Base-by-base conservation (phyloP, 1,284 basidiomycete genomes). In the Ustilago vetiveriae region DNA sequence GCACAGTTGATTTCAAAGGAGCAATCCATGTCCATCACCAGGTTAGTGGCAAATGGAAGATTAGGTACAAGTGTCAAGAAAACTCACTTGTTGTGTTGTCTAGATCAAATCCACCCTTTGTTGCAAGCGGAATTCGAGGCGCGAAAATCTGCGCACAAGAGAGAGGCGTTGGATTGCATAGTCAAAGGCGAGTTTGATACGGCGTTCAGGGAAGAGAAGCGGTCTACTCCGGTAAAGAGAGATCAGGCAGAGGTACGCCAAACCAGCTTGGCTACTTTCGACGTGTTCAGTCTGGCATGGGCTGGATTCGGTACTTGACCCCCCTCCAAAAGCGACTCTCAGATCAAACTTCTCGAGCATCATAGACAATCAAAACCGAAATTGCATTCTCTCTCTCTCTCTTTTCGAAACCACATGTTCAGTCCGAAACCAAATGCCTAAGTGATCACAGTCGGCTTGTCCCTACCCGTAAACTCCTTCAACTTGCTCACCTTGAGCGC, bases 61-160 rank as follows among this genome's bases (percentile, higher is more conserved):
- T 84, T 99, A 36, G 96, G 95, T 0, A 99, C 96, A 1, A 95
- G 92, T 1, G 98, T 96, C 4, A 98, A 98, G 82, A 99, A 99
- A 84, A 89, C 93, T 0, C 94, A 98, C 81, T 83, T 98, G 26
- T 82, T 98, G 6, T 96, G 93, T 75, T 88, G 89, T 27, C 43
- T 64, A 0, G 24, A 45, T 14, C 3, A 29, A 1, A 29, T 57
- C 9, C 33, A 54, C 16, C 19, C 16, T 21, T 22, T 9, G 10
- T 19, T 64, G 26, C 44, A 35, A n/a, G n/a, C n/a, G n/a, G n/a
- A n/a, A n/a, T n/a, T n/a, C n/a, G n/a, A n/a, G n/a, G n/a, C n/a
- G n/a, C 19, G 41, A 14, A 6, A 33, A 22, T 10, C 10, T 36
- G 21, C 35, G 19, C 2, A 2, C 16, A 6, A 10, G 16, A 30